Percentiles rank a stretch among this genome's conserved stretches.
Conservation (phyloP, 2,329 filamentous ascomycete genomes). For the Paraconiothyrium sp. region DNA sequence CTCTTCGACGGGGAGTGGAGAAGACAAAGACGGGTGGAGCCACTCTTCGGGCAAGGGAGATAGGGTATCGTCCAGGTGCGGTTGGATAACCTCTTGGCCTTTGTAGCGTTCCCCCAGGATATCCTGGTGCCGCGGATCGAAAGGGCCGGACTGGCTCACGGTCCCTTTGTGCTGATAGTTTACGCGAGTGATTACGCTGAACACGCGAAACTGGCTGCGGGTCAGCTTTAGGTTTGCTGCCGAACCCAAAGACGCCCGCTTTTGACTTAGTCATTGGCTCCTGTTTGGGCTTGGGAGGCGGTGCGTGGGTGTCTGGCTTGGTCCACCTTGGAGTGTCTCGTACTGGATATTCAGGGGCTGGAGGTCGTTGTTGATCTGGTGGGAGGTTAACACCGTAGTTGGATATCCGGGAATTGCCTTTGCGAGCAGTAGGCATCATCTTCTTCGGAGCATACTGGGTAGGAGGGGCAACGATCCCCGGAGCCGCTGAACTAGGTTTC, state of each 20-base stretch:
- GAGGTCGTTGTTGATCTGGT: slow-evolving; percentile 34
- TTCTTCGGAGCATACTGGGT: slow-evolving; percentile 13
- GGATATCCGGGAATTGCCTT: slow-evolving; percentile 19
- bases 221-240: slow-evolving; percentile 23
- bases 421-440: slow-evolving; percentile 11
- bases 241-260: slow-evolving; percentile 22
- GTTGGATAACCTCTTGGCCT: slow-evolving; percentile 32
- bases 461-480: slow-evolving; percentile 26
- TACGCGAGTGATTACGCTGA: slow-evolving; percentile 13
- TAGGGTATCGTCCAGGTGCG: slow-evolving; percentile 20
- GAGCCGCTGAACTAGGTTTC: slow-evolving; percentile 26
- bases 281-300: slow-evolving; percentile 20
- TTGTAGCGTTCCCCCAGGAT: slow-evolving; percentile 41
- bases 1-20: slow-evolving; percentile 14
- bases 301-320: slow-evolving; percentile 28
- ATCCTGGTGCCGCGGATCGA: slow-evolving; percentile 34
- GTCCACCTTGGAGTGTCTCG: slow-evolving; percentile 36
- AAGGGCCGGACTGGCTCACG: slow-evolving; percentile 24
- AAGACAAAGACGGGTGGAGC: slow-evolving; percentile 10
- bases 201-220: slow-evolving; percentile 11
- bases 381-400: slow-evolving; percentile 16
- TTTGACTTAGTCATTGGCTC: slow-evolving; percentile 16
- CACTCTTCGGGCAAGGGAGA: slow-evolving; percentile 14
- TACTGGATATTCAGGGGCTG: slow-evolving; percentile 35
- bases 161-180: slow-evolving; percentile 17